Evolutionary conservation across 768 basidiomycete genomes (phyloP).

Genomic region (Kwoniella shandongensis): DNA sequence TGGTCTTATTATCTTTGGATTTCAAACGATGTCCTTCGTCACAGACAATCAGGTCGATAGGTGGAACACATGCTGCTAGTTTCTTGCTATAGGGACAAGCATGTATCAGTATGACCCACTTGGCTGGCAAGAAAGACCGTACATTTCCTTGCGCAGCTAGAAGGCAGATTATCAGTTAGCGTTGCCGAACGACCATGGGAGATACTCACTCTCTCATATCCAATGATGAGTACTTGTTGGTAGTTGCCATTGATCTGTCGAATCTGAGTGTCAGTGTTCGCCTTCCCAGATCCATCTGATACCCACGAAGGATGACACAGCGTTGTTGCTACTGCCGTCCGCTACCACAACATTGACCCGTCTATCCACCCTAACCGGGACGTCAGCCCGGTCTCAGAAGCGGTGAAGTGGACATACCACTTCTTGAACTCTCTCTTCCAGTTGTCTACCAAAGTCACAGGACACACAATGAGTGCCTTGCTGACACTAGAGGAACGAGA

Average conservation of each 20-base stretch:
- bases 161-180: slow-evolving; percentile 5
- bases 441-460: slow-evolving; percentile 87
- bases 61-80: slow-evolving; percentile 60
- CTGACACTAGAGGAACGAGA: slow-evolving; percentile 57
- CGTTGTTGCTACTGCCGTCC: slow-evolving; percentile 61
- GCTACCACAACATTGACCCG: slow-evolving; percentile 62
- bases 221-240: slow-evolving; percentile 80
- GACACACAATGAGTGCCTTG: slow-evolving; percentile 90
- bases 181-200: not conserved
- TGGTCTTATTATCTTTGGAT: slow-evolving; percentile 80
- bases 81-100: slow-evolving; percentile 38
- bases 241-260: slow-evolving; percentile 32
- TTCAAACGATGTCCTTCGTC: slow-evolving; percentile 98
- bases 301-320: slow-evolving; percentile 69
- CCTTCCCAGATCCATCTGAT: not conserved
- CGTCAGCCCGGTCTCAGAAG: not conserved
- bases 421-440: slow-evolving; percentile 96
- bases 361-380: slow-evolving; percentile 2
- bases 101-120: slow-evolving; percentile 2
- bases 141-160: slow-evolving; percentile 74
- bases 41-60: slow-evolving; percentile 88
- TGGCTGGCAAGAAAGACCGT: slow-evolving; percentile 4
- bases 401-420: slow-evolving; percentile 65
- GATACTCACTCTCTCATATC: slow-evolving; percentile 71
- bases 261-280: slow-evolving; percentile 2